Percentiles rank a stretch among this genome's conserved stretches.
phyloP scores from a whole-genome alignment of 2,329 filamentous ascomycete genomes.

The Fusarium sp. region DNA sequence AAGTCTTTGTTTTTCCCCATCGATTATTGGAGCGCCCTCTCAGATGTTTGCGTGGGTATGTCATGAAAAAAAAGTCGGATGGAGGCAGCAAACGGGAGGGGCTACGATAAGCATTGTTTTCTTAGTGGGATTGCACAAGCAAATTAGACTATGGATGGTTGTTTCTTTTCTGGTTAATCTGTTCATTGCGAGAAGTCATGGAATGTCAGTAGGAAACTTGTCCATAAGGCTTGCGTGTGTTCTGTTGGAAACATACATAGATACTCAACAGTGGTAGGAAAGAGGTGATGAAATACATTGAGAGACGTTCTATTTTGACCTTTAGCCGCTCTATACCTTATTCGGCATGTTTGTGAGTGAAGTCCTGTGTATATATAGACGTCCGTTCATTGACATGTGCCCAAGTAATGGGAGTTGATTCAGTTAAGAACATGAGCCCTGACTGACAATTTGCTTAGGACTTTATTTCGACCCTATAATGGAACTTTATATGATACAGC shows the following conservation, averaged over 20 bases:
- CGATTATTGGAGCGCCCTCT: conserved; percentile 27
- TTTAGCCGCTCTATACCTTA: not conserved
- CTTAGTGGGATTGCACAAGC: conserved; percentile 38
- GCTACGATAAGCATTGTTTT: conserved; percentile 46
- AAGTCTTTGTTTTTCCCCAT: conserved; percentile 29
- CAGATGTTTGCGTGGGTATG: conserved; percentile 10
- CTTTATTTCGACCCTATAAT: not conserved
- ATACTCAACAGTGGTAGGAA: conserved; percentile 34
- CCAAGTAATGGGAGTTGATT: not conserved
- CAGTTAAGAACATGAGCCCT: not conserved
- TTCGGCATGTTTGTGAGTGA: not conserved
- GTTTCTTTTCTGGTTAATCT: conserved; percentile 45
- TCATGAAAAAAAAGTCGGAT: conserved; percentile 9
- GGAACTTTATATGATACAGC: not conserved
- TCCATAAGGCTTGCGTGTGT: conserved; percentile 17
- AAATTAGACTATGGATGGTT: conserved; percentile 50
- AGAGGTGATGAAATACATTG: conserved; percentile 29
- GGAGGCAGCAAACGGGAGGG: conserved; percentile 30
- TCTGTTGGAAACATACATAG: conserved; percentile 38
- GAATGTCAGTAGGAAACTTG: conserved; percentile 35
- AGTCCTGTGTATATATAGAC: not conserved
- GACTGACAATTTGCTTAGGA: not conserved
- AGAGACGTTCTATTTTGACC: not conserved
- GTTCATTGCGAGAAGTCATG: conserved; percentile 38
- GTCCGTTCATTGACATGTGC: not conserved